phyloP scores from a whole-genome alignment of 139 green algal species.

The Yamagishiella unicocca region DNA sequence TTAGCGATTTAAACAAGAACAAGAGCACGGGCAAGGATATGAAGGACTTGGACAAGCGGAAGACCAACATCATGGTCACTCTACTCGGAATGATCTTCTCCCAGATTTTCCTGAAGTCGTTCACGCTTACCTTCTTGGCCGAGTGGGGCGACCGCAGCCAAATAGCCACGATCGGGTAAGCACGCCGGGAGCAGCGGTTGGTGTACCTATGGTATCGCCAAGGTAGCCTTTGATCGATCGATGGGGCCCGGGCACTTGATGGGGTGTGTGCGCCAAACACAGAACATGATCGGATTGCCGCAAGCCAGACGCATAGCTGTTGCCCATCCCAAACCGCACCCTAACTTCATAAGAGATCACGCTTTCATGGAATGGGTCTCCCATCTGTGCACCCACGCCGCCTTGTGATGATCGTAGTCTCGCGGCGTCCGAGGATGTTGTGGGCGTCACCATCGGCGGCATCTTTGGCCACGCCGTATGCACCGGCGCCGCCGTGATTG shows the following conservation, averaged over 20 bases:
- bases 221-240: no score
- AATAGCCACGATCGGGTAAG: slow-evolving; percentile 90
- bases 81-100: slow-evolving; percentile 76
- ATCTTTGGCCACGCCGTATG: slow-evolving; percentile 95
- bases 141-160: slow-evolving; percentile 99
- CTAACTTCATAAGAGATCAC: no score
- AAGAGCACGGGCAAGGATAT: slow-evolving; percentile 51
- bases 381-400: no score
- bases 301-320: no score
- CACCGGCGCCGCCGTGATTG: slow-evolving; percentile 94
- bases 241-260: no score
- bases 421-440: slow-evolving; percentile 88
- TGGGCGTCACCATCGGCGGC: slow-evolving; percentile 94
- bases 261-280: no score
- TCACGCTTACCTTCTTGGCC: slow-evolving; percentile 98
- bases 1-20: slow-evolving; percentile 38
- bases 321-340: no score
- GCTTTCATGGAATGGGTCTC: no score
- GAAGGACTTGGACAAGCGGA: slow-evolving; percentile 55
- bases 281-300: no score
- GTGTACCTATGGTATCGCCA: no score
- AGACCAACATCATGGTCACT: slow-evolving; percentile 55
- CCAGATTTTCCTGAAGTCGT: slow-evolving; percentile 94
- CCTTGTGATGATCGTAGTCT: no score
- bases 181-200: no score